Evolutionary conservation across 257 asterid genomes (phyloP).

Genomic region (Lavandula angustifolia): DNA sequence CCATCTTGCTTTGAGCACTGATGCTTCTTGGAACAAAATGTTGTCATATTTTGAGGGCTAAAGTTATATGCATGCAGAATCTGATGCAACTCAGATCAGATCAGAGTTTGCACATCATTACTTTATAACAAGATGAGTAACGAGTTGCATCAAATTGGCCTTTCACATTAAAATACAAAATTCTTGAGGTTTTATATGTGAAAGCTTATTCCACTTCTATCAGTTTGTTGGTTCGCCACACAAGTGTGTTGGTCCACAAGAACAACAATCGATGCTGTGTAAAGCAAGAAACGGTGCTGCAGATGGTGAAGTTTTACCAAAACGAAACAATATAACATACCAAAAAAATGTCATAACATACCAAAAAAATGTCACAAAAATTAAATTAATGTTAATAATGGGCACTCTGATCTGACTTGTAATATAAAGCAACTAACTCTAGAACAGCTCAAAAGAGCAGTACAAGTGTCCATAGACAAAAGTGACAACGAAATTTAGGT

Average conservation of each 20-base stretch:
- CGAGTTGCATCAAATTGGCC: slow-evolving; percentile 22
- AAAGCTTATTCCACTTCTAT: slow-evolving; percentile 19
- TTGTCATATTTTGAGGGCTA: slow-evolving; percentile 20
- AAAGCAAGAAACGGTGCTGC: background rate
- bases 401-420: background rate
- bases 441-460: slow-evolving; percentile 18
- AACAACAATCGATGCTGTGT: slow-evolving; percentile 1
- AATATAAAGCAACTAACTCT: slow-evolving; percentile 7
- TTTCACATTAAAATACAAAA: background rate
- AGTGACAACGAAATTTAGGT: slow-evolving; percentile 19
- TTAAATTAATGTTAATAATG: background rate
- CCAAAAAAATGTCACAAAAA: background rate
- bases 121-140: background rate
- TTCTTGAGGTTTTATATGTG: background rate
- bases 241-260: background rate
- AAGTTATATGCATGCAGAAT: slow-evolving; percentile 32
- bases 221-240: background rate
- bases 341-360: no score
- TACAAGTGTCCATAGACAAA: background rate
- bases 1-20: slow-evolving; percentile 27
- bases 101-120: slow-evolving; percentile 1
- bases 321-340: no score
- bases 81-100: slow-evolving; percentile 32
- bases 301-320: background rate
- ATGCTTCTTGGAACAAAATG: slow-evolving; percentile 29